Percentiles rank a stretch among this genome's conserved stretches.
phyloP scores from a whole-genome alignment of 352 stramenopile species.

The Pythium apleroticum region DNA sequence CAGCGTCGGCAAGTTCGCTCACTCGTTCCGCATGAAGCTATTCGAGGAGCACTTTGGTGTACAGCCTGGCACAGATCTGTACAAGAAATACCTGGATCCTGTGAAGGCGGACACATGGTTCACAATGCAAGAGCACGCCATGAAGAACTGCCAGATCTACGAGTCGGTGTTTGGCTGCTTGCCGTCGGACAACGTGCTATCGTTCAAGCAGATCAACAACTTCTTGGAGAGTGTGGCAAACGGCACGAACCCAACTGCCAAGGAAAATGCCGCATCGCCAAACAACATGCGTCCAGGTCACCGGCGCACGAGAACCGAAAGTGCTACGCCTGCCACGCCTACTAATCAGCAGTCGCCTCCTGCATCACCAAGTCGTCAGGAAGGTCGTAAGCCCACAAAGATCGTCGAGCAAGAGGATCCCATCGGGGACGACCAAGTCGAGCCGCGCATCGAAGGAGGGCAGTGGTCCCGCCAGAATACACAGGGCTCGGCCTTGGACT shows the following conservation, averaged over 20 bases:
- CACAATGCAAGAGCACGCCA: slow-evolving; percentile 82
- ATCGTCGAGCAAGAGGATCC: slow-evolving; percentile 23
- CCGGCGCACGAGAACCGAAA: slow-evolving; percentile 18
- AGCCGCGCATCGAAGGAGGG: slow-evolving; percentile 13
- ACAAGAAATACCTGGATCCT: slow-evolving; percentile 64
- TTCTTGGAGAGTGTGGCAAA: slow-evolving; percentile 34
- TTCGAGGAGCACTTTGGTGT: slow-evolving; percentile 86
- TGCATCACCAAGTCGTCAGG: slow-evolving; percentile 1
- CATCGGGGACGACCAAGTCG: slow-evolving; percentile 18
- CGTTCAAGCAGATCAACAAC: slow-evolving; percentile 68
- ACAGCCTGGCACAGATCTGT: slow-evolving; percentile 39
- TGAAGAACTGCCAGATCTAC: slow-evolving; percentile 83
- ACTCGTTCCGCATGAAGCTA: slow-evolving; percentile 87
- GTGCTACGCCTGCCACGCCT: background rate
- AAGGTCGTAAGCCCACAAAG: slow-evolving; percentile 16
- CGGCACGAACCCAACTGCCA: background rate
- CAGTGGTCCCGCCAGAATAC: slow-evolving; percentile 6
- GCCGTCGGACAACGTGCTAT: slow-evolving; percentile 70
- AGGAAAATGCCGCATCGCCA: background rate
- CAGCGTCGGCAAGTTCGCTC: slow-evolving; percentile 75
- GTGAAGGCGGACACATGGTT: slow-evolving; percentile 71
- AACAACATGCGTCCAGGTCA: slow-evolving; percentile 19
- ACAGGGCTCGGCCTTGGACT: background rate
- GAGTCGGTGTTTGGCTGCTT: slow-evolving; percentile 81
- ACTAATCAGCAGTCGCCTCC: slow-evolving; percentile 1